A percentile compares a stretch with the other conserved stretches of the same genome.
Conservation (phyloP, 2,329 filamentous ascomycete species). For the Epichloe sibirici region DNA sequence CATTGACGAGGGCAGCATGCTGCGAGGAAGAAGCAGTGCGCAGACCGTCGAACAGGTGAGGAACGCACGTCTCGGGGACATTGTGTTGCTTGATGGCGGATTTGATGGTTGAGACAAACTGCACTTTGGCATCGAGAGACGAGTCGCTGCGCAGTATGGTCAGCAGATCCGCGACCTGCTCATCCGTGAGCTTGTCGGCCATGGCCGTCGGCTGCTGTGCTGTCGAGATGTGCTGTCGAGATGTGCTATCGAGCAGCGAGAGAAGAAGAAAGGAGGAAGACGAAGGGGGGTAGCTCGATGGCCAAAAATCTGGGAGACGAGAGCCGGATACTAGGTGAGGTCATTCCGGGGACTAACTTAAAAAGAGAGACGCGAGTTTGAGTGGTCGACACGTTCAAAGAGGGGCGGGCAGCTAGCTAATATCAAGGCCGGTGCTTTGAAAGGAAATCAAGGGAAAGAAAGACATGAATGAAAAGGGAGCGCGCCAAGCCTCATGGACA, state of each 20-base stretch:
- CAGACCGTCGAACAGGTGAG: slow-evolving; percentile 70
- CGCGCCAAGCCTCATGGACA: too few species aligned
- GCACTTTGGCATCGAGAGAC: slow-evolving; percentile 57
- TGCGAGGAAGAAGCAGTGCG: slow-evolving; percentile 63
- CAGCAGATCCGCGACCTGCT: slow-evolving; percentile 43
- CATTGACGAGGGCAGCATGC: slow-evolving; percentile 65
- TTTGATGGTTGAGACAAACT: slow-evolving; percentile 63
- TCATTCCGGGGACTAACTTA: too few species aligned
- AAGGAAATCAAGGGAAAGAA: background rate
- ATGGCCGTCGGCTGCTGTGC: slow-evolving; percentile 19
- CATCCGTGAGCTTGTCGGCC: slow-evolving; percentile 47
- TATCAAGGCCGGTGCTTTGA: too few species aligned
- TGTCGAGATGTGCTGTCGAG: background rate
- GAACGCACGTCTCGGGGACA: slow-evolving; percentile 62
- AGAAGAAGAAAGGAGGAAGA: background rate
- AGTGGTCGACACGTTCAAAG: too few species aligned
- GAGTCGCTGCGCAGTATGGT: slow-evolving; percentile 47
- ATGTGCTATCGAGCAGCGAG: background rate
- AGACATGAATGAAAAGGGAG: background rate
- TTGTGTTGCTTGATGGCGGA: slow-evolving; percentile 87
- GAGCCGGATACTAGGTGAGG: too few species aligned
- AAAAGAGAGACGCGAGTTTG: too few species aligned
- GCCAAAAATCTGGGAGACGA: background rate
- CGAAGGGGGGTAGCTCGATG: background rate
- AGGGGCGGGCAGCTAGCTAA: too few species aligned